These are phyloP conservation scores for Volvox reticuliferus DNA, from an alignment of 139 green algal species.

Conservation along the genomic window DNA sequence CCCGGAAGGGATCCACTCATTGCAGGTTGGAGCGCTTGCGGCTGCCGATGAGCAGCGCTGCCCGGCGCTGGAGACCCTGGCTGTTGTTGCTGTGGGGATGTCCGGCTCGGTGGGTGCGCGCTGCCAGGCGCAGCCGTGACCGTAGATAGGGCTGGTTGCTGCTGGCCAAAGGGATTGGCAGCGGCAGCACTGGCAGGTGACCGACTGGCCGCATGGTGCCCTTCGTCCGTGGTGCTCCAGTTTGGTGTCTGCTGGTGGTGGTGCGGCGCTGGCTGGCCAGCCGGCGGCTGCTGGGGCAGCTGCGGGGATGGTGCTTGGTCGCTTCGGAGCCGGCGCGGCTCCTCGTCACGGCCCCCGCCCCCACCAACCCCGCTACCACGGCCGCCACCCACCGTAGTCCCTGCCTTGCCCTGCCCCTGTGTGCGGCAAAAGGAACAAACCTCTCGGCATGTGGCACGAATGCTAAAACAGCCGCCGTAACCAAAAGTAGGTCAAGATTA, in stretches of 20 bases:
- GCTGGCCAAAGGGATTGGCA: neutral
- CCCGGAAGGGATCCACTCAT: neutral
- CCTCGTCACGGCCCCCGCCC: constrained; percentile 1
- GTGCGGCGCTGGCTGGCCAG: neutral
- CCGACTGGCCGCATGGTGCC: neutral
- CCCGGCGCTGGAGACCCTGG: neutral
- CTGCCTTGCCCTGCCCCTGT: no score
- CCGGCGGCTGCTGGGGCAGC: neutral
- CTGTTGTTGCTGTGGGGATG: neutral
- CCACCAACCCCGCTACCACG: no score
- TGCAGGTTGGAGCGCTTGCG: neutral
- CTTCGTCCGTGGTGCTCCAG: neutral
- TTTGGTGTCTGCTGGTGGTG: neutral
- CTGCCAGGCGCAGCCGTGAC: neutral
- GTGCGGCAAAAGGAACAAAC: no score
- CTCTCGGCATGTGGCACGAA: no score
- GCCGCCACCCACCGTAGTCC: no score
- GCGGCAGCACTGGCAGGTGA: neutral
- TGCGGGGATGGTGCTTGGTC: neutral
- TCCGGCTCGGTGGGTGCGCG: neutral
- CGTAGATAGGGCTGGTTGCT: neutral
- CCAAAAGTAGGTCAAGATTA: no score
- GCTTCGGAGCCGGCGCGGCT: neutral
- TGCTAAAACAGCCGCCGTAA: no score
- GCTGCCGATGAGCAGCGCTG: neutral